phyloP scores from a whole-genome alignment of 345 rosid genomes.

The Camelina neglecta region DNA sequence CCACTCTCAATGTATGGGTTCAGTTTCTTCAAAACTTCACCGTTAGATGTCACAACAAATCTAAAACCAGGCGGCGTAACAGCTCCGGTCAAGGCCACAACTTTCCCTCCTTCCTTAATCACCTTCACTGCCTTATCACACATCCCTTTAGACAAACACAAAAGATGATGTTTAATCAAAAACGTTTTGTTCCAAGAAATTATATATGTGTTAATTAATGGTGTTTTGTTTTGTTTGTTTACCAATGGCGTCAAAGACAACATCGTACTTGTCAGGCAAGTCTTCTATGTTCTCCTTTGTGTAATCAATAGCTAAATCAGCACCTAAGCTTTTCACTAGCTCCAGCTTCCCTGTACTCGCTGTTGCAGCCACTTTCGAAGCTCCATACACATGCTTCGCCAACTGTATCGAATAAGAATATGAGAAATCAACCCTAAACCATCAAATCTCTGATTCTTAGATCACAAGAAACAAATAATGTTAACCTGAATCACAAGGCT shows the following conservation, averaged over 20 bases:
- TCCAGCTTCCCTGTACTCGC: constrained; percentile 80
- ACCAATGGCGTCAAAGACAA: constrained; percentile 91
- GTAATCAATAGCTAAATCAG: constrained; percentile 89
- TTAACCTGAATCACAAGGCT: constrained; percentile 90
- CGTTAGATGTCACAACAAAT: constrained; percentile 88
- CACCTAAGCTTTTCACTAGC: constrained; percentile 75
- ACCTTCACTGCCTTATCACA: constrained; percentile 91
- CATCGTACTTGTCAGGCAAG: constrained; percentile 76
- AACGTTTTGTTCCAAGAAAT: background rate
- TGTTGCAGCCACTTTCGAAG: constrained; percentile 87
- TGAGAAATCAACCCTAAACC: constrained; percentile 7
- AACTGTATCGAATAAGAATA: constrained; percentile 48
- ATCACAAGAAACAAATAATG: background rate
- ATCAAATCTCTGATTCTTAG: background rate
- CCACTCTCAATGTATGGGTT: constrained; percentile 87
- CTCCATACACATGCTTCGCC: constrained; percentile 89
- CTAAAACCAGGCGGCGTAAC: constrained; percentile 90
- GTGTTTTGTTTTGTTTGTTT: constrained; percentile 18
- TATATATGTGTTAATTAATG: background rate
- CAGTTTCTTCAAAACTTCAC: constrained; percentile 78
- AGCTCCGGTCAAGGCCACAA: constrained; percentile 92
- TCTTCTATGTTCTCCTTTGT: constrained; percentile 85
- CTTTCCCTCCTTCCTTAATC: constrained; percentile 86
- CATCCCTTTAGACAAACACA: constrained; percentile 56
- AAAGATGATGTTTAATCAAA: background rate